Evolutionary conservation across 2,329 filamentous ascomycete genomes (phyloP), one percentile per base, ranked within the genome.

Genomic region (Colletotrichum tropicale): DNA sequence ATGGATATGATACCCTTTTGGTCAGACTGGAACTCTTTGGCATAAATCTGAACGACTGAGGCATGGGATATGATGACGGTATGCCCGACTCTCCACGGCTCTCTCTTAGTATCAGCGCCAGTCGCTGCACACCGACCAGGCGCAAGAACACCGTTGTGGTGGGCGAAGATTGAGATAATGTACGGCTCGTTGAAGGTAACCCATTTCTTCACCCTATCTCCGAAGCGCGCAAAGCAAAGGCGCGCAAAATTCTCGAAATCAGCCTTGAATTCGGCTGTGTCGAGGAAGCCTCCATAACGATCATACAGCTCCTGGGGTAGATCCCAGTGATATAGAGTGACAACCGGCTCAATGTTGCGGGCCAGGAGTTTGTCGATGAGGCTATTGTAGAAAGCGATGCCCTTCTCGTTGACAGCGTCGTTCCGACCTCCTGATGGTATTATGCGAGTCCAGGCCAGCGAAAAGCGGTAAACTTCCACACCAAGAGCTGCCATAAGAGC

Each of bases 311-410:
- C 80, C 16, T 84, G 83, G 0, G 85, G 85, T 0, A 84, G 76
- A 75, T 94, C 92, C 91, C 92, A 93, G 81, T 94, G 92, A 79
- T 90, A 93, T 2, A 94, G 85, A 0, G 92, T 94, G 52, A 93
- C 85, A 81, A 92, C 88, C 0, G 92, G 92, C 36, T 87, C 87
- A 76, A 94, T 93, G 26, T 88, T 90, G 13, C 89, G 87, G 4
- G 84, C 87, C 21, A 88, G 80, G 16, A 93, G 86, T 67, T 90
- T 89, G 76, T 93, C 90, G 28, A 93, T 89, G 38, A 94, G 86
- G 52, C 88, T 86, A 78, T 89, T 84, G 81, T 94, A 94, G 80
- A 91, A 90, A 32, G 88, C 85, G 13, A 94, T 80, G 2, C 92
- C 92, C 64, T 89, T 87, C 78, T 92, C 87, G 80, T 93, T 94